These are phyloP conservation scores for Yamadazyma atlantica DNA, from an alignment of 1,139 yeast genomes.

Conservation along the genomic window DNA sequence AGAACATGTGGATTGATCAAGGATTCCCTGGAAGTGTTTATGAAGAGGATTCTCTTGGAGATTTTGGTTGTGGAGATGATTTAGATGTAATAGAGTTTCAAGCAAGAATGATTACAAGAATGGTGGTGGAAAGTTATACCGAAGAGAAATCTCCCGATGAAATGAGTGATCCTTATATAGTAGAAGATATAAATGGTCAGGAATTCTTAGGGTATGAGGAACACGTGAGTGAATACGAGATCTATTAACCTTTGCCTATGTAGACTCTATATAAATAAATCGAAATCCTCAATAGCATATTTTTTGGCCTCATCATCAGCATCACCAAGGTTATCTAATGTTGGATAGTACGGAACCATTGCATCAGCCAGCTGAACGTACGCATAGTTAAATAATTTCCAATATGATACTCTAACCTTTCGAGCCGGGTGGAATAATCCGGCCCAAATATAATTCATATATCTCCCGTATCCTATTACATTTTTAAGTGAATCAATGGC, in stretches of 20 bases:
- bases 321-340: slow-evolving; percentile 34
- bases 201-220: background rate
- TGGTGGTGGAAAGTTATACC: slow-evolving; percentile 38
- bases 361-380: slow-evolving; percentile 76
- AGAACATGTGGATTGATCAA: slow-evolving; percentile 2
- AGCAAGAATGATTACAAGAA: slow-evolving; percentile 49
- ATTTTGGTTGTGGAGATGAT: slow-evolving; percentile 15
- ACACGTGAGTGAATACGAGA: background rate
- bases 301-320: too few species aligned
- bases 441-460: slow-evolving; percentile 77
- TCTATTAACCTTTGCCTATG: background rate
- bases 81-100: slow-evolving; percentile 52
- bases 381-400: slow-evolving; percentile 78
- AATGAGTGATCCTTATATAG: too few species aligned
- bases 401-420: slow-evolving; percentile 80
- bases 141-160: background rate
- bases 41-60: slow-evolving; percentile 16
- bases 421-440: slow-evolving; percentile 94
- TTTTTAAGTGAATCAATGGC: slow-evolving; percentile 74
- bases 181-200: too few species aligned
- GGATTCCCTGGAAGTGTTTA: slow-evolving; percentile 42
- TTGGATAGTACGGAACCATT: slow-evolving; percentile 82
- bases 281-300: slow-evolving; percentile 38
- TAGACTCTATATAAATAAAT: slow-evolving; percentile 25
- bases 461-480: slow-evolving; percentile 73